Base-by-base conservation (phyloP, 2,329 filamentous ascomycete genomes). In the Epichloe gansuensis region DNA sequence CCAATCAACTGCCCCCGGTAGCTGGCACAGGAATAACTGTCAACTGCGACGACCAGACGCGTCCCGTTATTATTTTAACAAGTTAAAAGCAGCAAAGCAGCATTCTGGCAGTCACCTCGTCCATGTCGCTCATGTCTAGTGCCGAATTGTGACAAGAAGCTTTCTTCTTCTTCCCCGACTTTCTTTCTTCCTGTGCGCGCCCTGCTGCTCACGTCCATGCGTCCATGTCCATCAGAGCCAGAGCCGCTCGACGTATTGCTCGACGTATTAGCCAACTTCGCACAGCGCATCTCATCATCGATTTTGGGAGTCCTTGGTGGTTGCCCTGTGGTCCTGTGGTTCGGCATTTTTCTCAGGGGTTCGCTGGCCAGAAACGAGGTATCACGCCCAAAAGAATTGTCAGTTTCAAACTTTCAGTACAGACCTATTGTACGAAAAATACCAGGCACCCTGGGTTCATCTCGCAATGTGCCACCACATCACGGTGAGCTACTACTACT, bases 391-490 rank as follows among this genome's bases (percentile, higher is more conserved):
- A 38, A 21, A 36, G 15, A 25, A 38, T 5, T 31, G 31, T 25
- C 15, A 47, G 17, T 36, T 35, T n/a, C 44, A 15, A 8, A 47
- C 11, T 36, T 35, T n/a, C 44, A 15, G n/a, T 36, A 31, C 27
- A 45, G 43, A 45, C 15, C 34, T 25, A 25, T 9, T 34, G 43
- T 25, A 27, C 42, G 15, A 45, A 12, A 11, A 47, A 12, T 15
- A 36, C 15, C 36, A 34, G 36, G 25, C 47, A 21, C 25, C 25
- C 47, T 34, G 23, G 38, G 23, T 23, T 31, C 47, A 34, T 21
- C 31, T 49, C 39, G 47, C 47, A 49, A 41, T 41, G 47, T 49
- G 47, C 38, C 47, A 34, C 38, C 47, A 49, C 47, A 49, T 49
- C 13, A 49, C 47, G 47, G 38, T 49, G 47, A 49, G 47, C 47